Base-by-base conservation (phyloP, 1,284 basidiomycete species). In the Rhodotorula sp. region DNA sequence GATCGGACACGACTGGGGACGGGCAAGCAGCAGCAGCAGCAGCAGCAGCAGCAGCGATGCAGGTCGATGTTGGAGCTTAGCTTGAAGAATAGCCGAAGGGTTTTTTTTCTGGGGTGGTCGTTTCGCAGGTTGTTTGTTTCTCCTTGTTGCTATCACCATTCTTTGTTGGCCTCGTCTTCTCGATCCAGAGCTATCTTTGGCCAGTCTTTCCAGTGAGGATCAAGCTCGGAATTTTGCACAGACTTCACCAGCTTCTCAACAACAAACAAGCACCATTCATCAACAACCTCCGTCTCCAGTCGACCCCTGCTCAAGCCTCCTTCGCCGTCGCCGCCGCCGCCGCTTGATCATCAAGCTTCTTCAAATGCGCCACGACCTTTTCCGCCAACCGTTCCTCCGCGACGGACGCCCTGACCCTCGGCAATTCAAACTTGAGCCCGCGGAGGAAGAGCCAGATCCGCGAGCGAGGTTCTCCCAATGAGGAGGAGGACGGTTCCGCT, bases 361-460 rank as follows among this genome's bases (percentile, higher is more conserved):
- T 15, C 18, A 66, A 10, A 8, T 60, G 59, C 58, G 31, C 50
- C 16, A 66, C 50, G 49, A 66, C 64, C 58, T 45, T 60, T 19
- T 6, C 23, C 6, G 64, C 64, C 19, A 69, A 60, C 3, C 26
- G 26, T 48, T 62, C 64, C 49, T 52, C 28, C 3, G 60, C 64
- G 18, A 49, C 56, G 26, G 56, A 28, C 23, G 34, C 68, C 34
- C 45, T 57, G 2, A 52, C 60, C 5, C n/a, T 28, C 23, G 56
- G 60, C 4, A 69, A 43, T 60, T 69, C 68, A 34, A 66, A 69
- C 43, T 47, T 48, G 48, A 59, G 45, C 3, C 50, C 64, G 23
- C 18, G 49, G 49, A 66, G 49, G 56, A 69, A n/a, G 60, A 62
- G 43, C 43, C 49, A 59, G 28, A 69, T 26, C 18, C 64, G 48